Base-by-base conservation (phyloP, 2,329 filamentous ascomycete genomes). In the Xylaria sp. region DNA sequence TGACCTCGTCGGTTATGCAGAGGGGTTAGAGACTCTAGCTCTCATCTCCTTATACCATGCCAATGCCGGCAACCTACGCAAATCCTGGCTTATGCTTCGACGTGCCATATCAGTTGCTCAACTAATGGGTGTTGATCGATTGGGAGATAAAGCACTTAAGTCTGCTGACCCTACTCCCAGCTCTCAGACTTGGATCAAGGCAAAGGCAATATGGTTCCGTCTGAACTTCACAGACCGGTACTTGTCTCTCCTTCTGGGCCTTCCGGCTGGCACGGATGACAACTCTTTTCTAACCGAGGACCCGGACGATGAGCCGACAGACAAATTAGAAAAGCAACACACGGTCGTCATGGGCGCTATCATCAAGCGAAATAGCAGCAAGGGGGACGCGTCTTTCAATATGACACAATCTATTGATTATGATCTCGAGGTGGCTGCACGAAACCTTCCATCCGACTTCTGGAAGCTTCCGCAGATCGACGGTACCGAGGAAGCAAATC, bases 31-130 rank as follows among this genome's bases (percentile, higher is more conserved):
- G 69, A 81, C 81, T 52, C 72, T 87, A 0, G 68, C 81, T 21
- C 70, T 87, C 0, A 75, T 83, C 37, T 76, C 77, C 17, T 70
- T 82, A 54, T 84, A 80, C 66, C 80, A 85, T 54, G 75, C 77
- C 37, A 85, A 86, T 58, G 77, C 76, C 0, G 85, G 85, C 1
- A 84, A 84, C 44, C 73, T 85, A 2, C 79, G 83, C 21, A 81
- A 82, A 44, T 76, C 83, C 2, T 87, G 84, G 84, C 71, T 87
- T 21, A 77, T 75, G 6, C 78, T 77, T 21, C 80, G 84, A 0
- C 76, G 82, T 4, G 81, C 81, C 4, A 71, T 86, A 33, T 78
- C 76, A 46, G 74, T 85, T 35, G 82, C 78, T 0, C 83, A 85
- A 67, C 77, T 83, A 29, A 80, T 85, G 73, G 80, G 82, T 3